These are phyloP conservation scores for Coemansia umbellata DNA, from an alignment of 192 early-diverging fungal genomes.

Conservation along the genomic window DNA sequence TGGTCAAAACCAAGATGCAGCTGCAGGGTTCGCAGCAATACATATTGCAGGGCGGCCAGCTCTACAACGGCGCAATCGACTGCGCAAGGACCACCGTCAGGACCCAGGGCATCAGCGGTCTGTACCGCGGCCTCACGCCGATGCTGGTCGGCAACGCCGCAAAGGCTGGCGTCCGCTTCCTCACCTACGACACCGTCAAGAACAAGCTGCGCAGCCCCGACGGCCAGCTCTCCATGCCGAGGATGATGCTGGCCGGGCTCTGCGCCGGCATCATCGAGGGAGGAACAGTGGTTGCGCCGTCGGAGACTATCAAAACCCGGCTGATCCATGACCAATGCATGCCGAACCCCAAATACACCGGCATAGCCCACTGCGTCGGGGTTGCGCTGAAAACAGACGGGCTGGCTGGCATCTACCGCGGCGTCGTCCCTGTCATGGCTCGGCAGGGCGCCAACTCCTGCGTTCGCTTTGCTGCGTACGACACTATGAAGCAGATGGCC, in stretches of 20 bases:
- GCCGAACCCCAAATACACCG: constrained; percentile 68
- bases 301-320: constrained; percentile 96
- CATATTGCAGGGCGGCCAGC: constrained; percentile 27
- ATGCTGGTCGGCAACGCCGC: constrained; percentile 88
- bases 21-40: constrained; percentile 61
- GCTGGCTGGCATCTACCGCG: constrained; percentile 81
- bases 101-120: constrained; percentile 64
- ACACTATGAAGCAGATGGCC: constrained; percentile 61
- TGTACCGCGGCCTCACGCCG: constrained; percentile 88
- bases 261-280: constrained; percentile 90
- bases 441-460: constrained; percentile 95
- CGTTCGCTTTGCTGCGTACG: constrained; percentile 86
- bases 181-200: constrained; percentile 86
- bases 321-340: constrained; percentile 88
- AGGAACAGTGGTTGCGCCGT: constrained; percentile 80
- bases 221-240: constrained; percentile 64
- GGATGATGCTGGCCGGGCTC: constrained; percentile 74
- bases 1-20: constrained; percentile 94
- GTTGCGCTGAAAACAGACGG: constrained; percentile 70
- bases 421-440: constrained; percentile 86
- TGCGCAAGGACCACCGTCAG: constrained; percentile 68
- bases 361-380: constrained; percentile 71
- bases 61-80: constrained; percentile 78
- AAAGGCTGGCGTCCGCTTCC: constrained; percentile 91
- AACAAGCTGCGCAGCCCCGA: constrained; percentile 62